These are phyloP conservation scores for Eucalyptus curtisii DNA, from an alignment of 345 rosid species.

Conservation along the genomic window DNA sequence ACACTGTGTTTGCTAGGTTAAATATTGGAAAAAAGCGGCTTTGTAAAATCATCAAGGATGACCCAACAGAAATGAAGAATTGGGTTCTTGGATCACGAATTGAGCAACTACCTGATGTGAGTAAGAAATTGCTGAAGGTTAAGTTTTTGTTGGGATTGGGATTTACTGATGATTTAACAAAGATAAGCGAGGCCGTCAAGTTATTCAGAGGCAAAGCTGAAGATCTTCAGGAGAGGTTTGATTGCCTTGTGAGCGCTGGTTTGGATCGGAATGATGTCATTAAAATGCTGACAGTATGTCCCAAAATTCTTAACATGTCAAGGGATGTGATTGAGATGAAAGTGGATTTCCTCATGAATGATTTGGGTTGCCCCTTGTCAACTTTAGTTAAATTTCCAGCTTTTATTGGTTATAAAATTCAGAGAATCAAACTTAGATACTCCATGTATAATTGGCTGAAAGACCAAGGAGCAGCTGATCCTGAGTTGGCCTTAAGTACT, in stretches of 20 bases:
- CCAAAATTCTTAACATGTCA: slow-evolving; percentile 48
- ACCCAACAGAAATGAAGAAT: slow-evolving; percentile 47
- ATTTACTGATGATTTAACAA: slow-evolving; percentile 20
- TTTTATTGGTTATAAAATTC: slow-evolving; percentile 26
- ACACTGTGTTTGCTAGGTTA: slow-evolving; percentile 23
- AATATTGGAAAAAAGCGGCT: slow-evolving; percentile 47
- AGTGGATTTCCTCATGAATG: slow-evolving; percentile 33
- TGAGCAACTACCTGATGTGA: slow-evolving; percentile 17
- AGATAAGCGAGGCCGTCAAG: slow-evolving; percentile 32
- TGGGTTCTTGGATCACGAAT: slow-evolving; percentile 24
- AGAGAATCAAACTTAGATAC: slow-evolving; percentile 44
- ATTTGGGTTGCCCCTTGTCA: slow-evolving; percentile 45
- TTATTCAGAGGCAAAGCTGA: slow-evolving; percentile 48
- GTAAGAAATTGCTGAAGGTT: slow-evolving; percentile 26
- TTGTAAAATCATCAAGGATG: slow-evolving; percentile 29
- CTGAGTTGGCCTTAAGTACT: slow-evolving; percentile 28
- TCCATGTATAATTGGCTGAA: slow-evolving; percentile 66
- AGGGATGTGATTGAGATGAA: slow-evolving; percentile 39
- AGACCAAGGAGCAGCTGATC: slow-evolving; percentile 22
- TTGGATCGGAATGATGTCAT: slow-evolving; percentile 41
- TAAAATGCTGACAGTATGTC: slow-evolving; percentile 40
- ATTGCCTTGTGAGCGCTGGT: slow-evolving; percentile 54
- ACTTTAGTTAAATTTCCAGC: slow-evolving; percentile 37
- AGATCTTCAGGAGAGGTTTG: slow-evolving; percentile 68
- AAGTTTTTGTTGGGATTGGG: slow-evolving; percentile 52